These are phyloP conservation scores for Malus asiatica DNA, from an alignment of 306 rosid species.

Conservation along the genomic window DNA sequence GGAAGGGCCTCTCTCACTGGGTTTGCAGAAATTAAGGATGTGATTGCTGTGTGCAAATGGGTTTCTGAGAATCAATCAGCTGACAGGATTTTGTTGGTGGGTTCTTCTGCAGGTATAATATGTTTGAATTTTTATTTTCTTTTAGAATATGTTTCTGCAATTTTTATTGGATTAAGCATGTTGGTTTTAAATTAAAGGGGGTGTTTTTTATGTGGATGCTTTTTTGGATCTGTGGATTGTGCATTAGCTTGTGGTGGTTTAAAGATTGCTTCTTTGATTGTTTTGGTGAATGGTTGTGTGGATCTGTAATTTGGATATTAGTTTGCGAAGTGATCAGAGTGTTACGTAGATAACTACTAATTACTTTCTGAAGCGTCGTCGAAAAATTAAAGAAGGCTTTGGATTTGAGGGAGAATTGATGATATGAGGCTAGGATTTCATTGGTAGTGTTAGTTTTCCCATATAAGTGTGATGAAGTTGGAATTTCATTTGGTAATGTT, in stretches of 20 bases:
- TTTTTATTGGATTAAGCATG: background rate
- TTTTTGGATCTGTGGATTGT: conserved; percentile 27
- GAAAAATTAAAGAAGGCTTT: background rate
- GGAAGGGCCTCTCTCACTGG: conserved; percentile 47
- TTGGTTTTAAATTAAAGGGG: too few relatives aligned
- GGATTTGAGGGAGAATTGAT: background rate
- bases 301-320: conserved; percentile 20
- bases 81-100: conserved; percentile 48
- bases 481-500: too few relatives aligned
- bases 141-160: background rate
- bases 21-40: conserved; percentile 49
- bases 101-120: conserved; percentile 86
- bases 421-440: background rate
- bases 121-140: background rate
- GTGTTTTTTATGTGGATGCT: background rate
- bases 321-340: background rate
- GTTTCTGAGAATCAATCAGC: conserved; percentile 29
- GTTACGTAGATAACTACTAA: background rate
- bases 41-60: conserved; percentile 63
- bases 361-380: background rate
- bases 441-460: background rate
- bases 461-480: background rate
- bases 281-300: background rate
- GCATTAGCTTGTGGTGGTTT: background rate
- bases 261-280: conserved; percentile 5